phyloP scores from a whole-genome alignment of 768 basidiomycete species.

The Rhizopogon vulgaris region DNA sequence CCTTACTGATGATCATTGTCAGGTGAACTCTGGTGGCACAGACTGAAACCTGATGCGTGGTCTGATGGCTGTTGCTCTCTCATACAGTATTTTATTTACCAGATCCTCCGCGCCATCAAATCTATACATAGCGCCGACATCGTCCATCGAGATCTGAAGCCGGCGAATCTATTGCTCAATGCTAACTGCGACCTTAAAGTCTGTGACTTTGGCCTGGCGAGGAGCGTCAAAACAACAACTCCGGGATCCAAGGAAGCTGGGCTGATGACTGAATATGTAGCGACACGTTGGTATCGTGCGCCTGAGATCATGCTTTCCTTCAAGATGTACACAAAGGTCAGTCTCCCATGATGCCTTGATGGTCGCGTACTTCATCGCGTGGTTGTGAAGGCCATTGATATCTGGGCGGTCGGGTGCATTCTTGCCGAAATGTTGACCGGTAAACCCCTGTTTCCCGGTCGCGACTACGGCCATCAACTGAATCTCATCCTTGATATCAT shows the following conservation, averaged over 20 bases:
- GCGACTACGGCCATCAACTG: constrained; percentile 84
- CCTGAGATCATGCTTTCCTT: constrained; percentile 95
- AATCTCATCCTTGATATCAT: constrained; percentile 85
- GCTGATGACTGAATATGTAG: constrained; percentile 81
- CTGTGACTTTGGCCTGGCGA: constrained; percentile 83
- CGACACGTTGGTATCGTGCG: constrained; percentile 89
- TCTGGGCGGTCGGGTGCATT: constrained; percentile 73
- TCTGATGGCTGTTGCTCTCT: constrained; percentile 1
- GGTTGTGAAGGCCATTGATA: constrained; percentile 50
- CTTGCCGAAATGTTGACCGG: constrained; percentile 79
- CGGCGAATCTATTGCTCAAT: constrained; percentile 83
- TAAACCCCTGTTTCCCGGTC: constrained; percentile 82
- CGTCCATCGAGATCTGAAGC: constrained; percentile 74
- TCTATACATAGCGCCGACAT: constrained; percentile 86
- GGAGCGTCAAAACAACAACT: constrained; percentile 51
- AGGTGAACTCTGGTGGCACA: constrained; percentile 37
- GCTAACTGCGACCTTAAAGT: constrained; percentile 88
- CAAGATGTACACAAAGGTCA: constrained; percentile 78
- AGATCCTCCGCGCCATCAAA: constrained; percentile 82
- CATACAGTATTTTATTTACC: constrained; percentile 71
- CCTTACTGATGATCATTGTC: constrained; percentile 85
- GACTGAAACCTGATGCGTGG: not conserved
- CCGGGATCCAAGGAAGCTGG: constrained; percentile 57
- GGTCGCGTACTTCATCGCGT: constrained; percentile 3
- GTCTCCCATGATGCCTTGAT: constrained; percentile 6